phyloP scores from a whole-genome alignment of 208 protist species.

The Porcisia hertigi region DNA sequence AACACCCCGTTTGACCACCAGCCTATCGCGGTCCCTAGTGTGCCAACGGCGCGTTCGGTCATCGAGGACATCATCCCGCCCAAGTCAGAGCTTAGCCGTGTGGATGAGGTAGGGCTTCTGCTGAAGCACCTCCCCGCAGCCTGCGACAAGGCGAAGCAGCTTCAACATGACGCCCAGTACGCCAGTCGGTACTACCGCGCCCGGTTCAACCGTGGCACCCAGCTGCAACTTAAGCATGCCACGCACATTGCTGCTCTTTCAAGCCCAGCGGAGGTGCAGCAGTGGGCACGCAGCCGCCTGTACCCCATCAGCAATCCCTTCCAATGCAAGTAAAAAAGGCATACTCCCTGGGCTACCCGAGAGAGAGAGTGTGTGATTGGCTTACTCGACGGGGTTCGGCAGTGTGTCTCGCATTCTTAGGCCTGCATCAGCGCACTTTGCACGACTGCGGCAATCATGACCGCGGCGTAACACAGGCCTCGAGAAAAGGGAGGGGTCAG shows the following conservation, averaged over 20 bases:
- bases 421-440: neutral
- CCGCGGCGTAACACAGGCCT: neutral
- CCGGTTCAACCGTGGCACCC: constrained; percentile 52
- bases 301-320: constrained; percentile 26
- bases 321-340: constrained; percentile 12
- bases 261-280: constrained; percentile 26
- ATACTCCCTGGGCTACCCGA: neutral
- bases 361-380: neutral
- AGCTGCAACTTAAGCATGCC: constrained; percentile 44
- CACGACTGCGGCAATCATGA: too few relatives aligned
- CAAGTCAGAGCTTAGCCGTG: constrained; percentile 21
- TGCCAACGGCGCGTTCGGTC: constrained; percentile 12
- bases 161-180: constrained; percentile 44
- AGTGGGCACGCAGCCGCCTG: constrained; percentile 31
- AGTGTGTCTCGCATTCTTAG: neutral
- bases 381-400: neutral
- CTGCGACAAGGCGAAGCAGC: constrained; percentile 56
- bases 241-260: neutral
- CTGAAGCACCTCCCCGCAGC: constrained; percentile 48
- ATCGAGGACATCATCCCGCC: constrained; percentile 29
- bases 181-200: constrained; percentile 71
- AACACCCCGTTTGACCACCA: constrained; percentile 73
- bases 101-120: constrained; percentile 54
- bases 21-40: constrained; percentile 41
- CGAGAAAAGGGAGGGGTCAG: neutral